Evolutionary conservation across 1,284 basidiomycete genomes (phyloP), one percentile per base, ranked within the genome.

Genomic region (Malassezia japonica): DNA sequence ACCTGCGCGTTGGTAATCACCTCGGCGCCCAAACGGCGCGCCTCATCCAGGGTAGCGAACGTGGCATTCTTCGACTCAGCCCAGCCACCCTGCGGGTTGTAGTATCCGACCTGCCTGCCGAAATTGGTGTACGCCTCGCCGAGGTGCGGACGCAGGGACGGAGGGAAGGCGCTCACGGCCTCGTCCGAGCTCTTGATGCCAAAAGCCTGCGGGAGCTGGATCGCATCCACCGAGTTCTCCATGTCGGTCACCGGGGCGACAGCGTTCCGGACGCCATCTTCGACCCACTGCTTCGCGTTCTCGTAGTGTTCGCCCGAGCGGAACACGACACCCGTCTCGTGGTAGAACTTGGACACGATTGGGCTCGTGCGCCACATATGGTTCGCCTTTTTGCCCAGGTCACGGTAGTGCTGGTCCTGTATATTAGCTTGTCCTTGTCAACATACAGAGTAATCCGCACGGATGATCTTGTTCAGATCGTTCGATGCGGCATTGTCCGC

Each of bases 1-100:
- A 64, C 46, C n/a, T 13, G 10, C n/a, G 63, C 69, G 6, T 81
- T 80, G 0, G 78, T 63, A 3, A 83, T 41, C 20, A 91, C 75
- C 20, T 74, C 77, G 0, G 82, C 86, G 0, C 83, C 83, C n/a
- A 83, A 75, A 5, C 75, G 62, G 7, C 64, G 64, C 3, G 90
- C 82, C 48, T 78, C 79, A 31, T 75, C 69, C 46, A 84, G 79
- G 51, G 86, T 74, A 10, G 79, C 74, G 6, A 75, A 65, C 6
- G 87, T 72, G 1, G 84, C 86, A 60, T 83, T 80, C 1, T 79
- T 78, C 2, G 89, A 86, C 67, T 84, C 79, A 1, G 81, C 86
- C 90, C 90, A 95, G 3, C 90, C 90, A 1, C 84, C 82, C 32
- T 85, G 81, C 1, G 75, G 76, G 67, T 90, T 92, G 41, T 84